Evolutionary conservation across 495 filamentous ascomycete species (phyloP).

Genomic region (Amniculicola lignicola): DNA sequence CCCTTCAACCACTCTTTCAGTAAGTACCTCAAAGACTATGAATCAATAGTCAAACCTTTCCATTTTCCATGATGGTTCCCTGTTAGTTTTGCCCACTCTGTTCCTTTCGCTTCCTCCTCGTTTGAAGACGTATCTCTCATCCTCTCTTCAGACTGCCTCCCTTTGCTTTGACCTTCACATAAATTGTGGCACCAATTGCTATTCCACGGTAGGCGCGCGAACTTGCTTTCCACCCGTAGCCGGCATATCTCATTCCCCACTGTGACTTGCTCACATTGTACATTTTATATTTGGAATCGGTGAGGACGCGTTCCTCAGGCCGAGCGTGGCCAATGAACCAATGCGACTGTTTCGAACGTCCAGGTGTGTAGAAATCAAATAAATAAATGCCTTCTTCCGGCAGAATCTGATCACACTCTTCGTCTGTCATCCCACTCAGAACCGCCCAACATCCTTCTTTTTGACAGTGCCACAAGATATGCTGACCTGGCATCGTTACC

Average conservation of each 20-base stretch:
- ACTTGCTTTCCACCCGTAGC: neutral
- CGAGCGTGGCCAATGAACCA: neutral
- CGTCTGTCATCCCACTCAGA: neutral
- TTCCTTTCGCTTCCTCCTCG: too few species aligned
- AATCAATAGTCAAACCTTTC: too few species aligned
- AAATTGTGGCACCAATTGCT: too few species aligned
- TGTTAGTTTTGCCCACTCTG: too few species aligned
- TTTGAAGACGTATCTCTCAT: too few species aligned
- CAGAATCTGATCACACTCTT: neutral
- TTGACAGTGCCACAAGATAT: neutral
- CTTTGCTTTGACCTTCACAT: too few species aligned
- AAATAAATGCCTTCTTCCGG: neutral
- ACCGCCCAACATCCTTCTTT: neutral
- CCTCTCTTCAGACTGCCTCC: too few species aligned
- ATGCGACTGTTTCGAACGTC: neutral
- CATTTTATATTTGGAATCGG: neutral
- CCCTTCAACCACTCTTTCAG: too few species aligned
- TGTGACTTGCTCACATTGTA: neutral
- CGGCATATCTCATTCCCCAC: neutral
- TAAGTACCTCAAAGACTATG: too few species aligned
- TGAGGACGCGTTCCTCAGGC: neutral
- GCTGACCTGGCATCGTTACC: neutral
- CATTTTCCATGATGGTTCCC: too few species aligned
- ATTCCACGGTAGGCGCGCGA: conserved; percentile 1
- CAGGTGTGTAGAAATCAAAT: neutral